phyloP scores from a whole-genome alignment of 2,329 filamentous ascomycete species.

The Botryotinia calthae region DNA sequence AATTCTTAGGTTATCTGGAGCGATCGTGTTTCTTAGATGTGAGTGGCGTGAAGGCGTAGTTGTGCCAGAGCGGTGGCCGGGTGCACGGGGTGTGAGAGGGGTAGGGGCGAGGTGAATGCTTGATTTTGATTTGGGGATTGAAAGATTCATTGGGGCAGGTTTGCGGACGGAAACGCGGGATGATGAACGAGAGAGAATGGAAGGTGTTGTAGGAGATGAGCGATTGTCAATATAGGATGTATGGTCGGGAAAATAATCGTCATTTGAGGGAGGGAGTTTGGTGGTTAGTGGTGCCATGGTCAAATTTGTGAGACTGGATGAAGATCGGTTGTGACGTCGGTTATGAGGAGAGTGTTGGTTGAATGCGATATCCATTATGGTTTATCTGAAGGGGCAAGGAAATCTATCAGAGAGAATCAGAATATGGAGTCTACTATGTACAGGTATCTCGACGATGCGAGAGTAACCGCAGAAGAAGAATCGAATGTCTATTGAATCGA shows the following conservation, averaged over 20 bases:
- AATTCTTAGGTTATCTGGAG: conserved; percentile 31
- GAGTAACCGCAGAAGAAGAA: not conserved
- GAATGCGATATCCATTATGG: conserved; percentile 57
- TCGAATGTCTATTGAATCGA: conserved; percentile 11
- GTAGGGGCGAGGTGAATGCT: conserved; percentile 50
- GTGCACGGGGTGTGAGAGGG: conserved; percentile 8
- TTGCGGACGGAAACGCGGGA: conserved; percentile 49
- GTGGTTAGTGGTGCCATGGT: conserved; percentile 63
- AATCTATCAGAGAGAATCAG: not conserved
- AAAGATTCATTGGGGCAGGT: conserved; percentile 26
- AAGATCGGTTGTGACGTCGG: conserved; percentile 57
- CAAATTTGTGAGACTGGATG: conserved; percentile 58
- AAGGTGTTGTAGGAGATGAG: conserved; percentile 63
- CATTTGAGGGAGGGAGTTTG: conserved; percentile 57
- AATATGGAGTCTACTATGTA: not conserved
- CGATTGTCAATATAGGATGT: conserved; percentile 60
- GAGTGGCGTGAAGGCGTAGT: conserved; percentile 28
- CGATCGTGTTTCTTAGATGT: conserved; percentile 26
- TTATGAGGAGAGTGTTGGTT: conserved; percentile 58
- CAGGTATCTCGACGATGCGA: not conserved
- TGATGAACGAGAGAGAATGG: conserved; percentile 58
- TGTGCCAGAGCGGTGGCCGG: conserved; percentile 31
- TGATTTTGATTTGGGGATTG: conserved; percentile 60
- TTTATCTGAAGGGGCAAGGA: not conserved
- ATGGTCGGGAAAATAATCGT: conserved; percentile 45